phyloP scores from a whole-genome alignment of 305 asterid species.

The Fraxinus dipetala region DNA sequence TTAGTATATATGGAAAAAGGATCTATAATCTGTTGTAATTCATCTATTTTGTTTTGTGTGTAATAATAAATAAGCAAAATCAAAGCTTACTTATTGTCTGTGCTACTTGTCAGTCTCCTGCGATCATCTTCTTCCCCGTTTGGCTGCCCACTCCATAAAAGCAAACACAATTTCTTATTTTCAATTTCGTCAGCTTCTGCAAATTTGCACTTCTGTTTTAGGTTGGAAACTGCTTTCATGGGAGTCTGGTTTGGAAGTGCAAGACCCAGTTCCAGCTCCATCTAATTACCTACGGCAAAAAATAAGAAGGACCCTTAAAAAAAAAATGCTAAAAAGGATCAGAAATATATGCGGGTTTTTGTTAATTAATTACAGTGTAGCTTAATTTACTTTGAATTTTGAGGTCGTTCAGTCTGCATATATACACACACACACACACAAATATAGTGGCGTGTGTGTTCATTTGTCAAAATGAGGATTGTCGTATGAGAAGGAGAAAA shows the following conservation, averaged over 20 bases:
- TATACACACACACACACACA: background rate
- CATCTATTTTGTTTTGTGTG: background rate
- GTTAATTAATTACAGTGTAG: background rate
- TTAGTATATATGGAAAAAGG: background rate
- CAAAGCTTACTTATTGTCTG: slow-evolving; percentile 14
- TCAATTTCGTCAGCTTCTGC: slow-evolving; percentile 24
- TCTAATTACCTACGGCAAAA: background rate
- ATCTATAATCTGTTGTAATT: background rate
- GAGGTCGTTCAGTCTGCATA: slow-evolving; percentile 19
- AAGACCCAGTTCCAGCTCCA: slow-evolving; percentile 68
- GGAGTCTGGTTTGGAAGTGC: slow-evolving; percentile 41
- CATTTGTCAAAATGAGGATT: slow-evolving; percentile 15
- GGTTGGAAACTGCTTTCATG: background rate
- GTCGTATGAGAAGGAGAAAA: slow-evolving; percentile 42
- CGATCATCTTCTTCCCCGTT: slow-evolving; percentile 27
- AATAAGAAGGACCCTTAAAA: background rate
- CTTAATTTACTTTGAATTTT: background rate
- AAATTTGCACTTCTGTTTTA: slow-evolving; percentile 16
- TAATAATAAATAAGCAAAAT: background rate
- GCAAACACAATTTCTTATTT: slow-evolving; percentile 29
- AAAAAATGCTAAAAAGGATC: background rate
- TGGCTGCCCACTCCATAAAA: slow-evolving; percentile 49
- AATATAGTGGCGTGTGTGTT: background rate
- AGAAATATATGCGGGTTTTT: background rate
- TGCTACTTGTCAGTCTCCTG: slow-evolving; percentile 3